These are phyloP conservation scores for Vigna radiata DNA, from an alignment of 306 rosid species.

Conservation along the genomic window DNA sequence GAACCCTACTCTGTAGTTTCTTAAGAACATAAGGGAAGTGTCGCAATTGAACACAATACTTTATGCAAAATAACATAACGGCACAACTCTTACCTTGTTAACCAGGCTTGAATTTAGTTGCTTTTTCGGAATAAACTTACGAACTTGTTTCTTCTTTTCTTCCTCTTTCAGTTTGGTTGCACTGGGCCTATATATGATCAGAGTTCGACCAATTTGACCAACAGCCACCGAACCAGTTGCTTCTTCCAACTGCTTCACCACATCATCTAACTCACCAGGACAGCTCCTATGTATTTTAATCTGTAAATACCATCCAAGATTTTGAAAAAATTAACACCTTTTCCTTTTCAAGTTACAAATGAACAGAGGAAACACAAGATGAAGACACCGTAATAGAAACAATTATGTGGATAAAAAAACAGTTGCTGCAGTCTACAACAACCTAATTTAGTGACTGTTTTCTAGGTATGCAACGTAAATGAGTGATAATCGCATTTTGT, in stretches of 20 bases:
- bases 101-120: conserved; percentile 51
- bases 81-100: conserved; percentile 25
- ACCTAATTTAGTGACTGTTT: conserved; percentile 1
- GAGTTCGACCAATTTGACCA: conserved; percentile 77
- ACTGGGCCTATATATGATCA: conserved; percentile 84
- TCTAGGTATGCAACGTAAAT: conserved; percentile 24
- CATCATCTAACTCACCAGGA: conserved; percentile 85
- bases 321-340: conserved; percentile 5
- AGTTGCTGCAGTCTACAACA: background rate
- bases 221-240: conserved; percentile 80
- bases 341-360: background rate
- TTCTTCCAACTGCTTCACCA: conserved; percentile 69
- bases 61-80: conserved; percentile 8
- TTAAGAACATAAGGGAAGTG: conserved; percentile 19
- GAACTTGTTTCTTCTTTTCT: conserved; percentile 71
- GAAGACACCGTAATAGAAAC: background rate
- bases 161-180: conserved; percentile 81
- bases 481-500: background rate
- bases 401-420: background rate
- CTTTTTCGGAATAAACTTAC: conserved; percentile 52
- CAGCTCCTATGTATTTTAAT: conserved; percentile 85
- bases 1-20: conserved; percentile 57
- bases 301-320: conserved; percentile 52
- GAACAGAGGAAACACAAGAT: conserved; percentile 3
- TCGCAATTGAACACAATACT: background rate